These are phyloP conservation scores for Komagataella populi DNA, from an alignment of 805 yeast genomes.

Conservation along the genomic window DNA sequence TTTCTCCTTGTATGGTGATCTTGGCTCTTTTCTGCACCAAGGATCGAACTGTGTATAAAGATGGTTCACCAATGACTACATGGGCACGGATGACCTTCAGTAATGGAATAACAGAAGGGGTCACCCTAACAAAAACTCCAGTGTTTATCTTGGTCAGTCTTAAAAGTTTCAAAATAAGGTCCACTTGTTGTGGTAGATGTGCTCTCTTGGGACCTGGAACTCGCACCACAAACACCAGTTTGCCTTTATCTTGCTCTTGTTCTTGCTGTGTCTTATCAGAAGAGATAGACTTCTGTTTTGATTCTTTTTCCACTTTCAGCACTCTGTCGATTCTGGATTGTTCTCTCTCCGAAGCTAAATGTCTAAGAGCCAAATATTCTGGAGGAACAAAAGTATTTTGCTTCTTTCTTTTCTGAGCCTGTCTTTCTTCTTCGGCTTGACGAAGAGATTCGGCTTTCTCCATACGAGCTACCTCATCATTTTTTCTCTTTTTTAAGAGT, in stretches of 20 bases:
- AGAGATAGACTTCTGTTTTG: conserved; percentile 15
- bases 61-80: conserved; percentile 61
- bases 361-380: conserved; percentile 57
- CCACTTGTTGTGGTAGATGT: conserved; percentile 52
- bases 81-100: conserved; percentile 62
- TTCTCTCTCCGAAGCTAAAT: conserved; percentile 54
- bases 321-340: conserved; percentile 54
- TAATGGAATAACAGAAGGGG: conserved; percentile 44
- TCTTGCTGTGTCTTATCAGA: conserved; percentile 17
- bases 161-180: conserved; percentile 42
- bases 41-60: conserved; percentile 58
- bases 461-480: conserved; percentile 58
- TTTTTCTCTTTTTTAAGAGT: conserved; percentile 65
- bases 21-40: conserved; percentile 68
- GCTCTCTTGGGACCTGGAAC: conserved; percentile 52
- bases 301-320: conserved; percentile 32
- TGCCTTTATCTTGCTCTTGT: conserved; percentile 27
- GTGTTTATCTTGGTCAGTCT: conserved; percentile 47
- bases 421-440: conserved; percentile 30
- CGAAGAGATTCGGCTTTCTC: conserved; percentile 60
- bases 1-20: conserved; percentile 21
- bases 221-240: conserved; percentile 54
- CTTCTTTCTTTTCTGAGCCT: conserved; percentile 27
- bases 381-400: conserved; percentile 54
- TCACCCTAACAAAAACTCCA: conserved; percentile 61